Conservation (phyloP, 2,329 filamentous ascomycete genomes). For the Colletotrichum navitas region DNA sequence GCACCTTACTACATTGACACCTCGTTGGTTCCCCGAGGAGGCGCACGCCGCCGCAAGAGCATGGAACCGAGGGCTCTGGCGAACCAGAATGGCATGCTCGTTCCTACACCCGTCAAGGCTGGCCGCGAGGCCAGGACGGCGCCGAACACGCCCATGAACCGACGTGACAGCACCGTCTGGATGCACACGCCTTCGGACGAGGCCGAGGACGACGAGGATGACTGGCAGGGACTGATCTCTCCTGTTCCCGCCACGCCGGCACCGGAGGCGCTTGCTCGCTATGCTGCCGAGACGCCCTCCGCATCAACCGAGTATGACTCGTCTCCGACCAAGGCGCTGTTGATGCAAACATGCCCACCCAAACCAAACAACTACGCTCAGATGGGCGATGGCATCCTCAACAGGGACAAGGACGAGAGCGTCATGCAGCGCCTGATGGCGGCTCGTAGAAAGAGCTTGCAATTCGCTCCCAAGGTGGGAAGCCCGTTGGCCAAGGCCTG, state of each 20-base stretch:
- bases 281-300: constrained; percentile 63
- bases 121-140: constrained; percentile 50
- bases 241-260: constrained; percentile 71
- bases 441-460: constrained; percentile 80
- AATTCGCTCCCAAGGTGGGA: constrained; percentile 80
- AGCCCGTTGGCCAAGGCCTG: constrained; percentile 76
- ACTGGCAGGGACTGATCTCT: constrained; percentile 62
- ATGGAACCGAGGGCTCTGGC: constrained; percentile 82
- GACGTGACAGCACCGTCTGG: constrained; percentile 68
- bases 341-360: constrained; percentile 68
- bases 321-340: constrained; percentile 54
- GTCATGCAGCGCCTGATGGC: constrained; percentile 75
- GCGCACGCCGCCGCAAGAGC: constrained; percentile 79
- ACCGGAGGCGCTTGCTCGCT: constrained; percentile 66
- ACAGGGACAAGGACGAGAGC: constrained; percentile 65
- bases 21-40: constrained; percentile 75
- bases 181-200: constrained; percentile 65
- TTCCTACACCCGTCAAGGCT: constrained; percentile 57
- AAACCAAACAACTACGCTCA: constrained; percentile 57
- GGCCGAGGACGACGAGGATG: constrained; percentile 54
- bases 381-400: constrained; percentile 60
- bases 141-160: constrained; percentile 63
- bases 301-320: constrained; percentile 50
- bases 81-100: constrained; percentile 75
- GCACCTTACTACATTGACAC: constrained; percentile 77